Base-by-base conservation (phyloP, 2,329 filamentous ascomycete genomes). In the Monosporascus ibericus region DNA sequence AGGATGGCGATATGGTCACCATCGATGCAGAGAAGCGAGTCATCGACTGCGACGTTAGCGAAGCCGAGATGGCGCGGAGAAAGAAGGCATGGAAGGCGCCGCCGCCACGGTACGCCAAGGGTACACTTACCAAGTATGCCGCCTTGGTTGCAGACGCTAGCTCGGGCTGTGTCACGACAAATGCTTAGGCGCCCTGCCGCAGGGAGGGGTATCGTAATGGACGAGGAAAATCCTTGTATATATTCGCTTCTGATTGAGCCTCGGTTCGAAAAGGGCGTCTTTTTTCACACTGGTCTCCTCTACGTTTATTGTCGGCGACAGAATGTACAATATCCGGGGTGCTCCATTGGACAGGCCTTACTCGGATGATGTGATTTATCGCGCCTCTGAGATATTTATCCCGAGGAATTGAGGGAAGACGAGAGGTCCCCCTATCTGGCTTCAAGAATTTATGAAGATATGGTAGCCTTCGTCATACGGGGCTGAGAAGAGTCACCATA, bases 11-110 rank as follows among this genome's bases (percentile, higher is more conserved):
- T 67, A 78, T 78, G 53, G 87, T 95, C 60, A 82, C 85, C 48
- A 95, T 95, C 55, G 89, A 95, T 63, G 88, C 90, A 0, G 87
- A 92, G 69, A 82, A 84, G 66, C 81, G 81, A 44, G 78, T 81
- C 78, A 79, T 84, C 48, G 69, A 90, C 80, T 75, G 90, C 4
- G 75, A 87, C 39, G 78, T 92, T 7, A 75, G 81, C 15, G 79
- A 87, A 22, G 78, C 79, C 52, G 87, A 90, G 69, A 73, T 89
- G 63, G 75, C 70, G 11, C 70, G 70, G 63, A 75, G 86, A 53
- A 73, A 75, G 58, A 73, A 76, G 60, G 75, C 74, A 52, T 90
- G 86, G 86, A 79, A 77, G 65, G 75, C 78, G 27, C 87, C 86
- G 2, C 68, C 77, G 55, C 71, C 79, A 52, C 79, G 76, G 57